Percentiles rank a stretch among this genome's conserved stretches.
Evolutionary conservation across 1,284 basidiomycete genomes (phyloP).

Genomic region (Ceratobasidium sp.): DNA sequence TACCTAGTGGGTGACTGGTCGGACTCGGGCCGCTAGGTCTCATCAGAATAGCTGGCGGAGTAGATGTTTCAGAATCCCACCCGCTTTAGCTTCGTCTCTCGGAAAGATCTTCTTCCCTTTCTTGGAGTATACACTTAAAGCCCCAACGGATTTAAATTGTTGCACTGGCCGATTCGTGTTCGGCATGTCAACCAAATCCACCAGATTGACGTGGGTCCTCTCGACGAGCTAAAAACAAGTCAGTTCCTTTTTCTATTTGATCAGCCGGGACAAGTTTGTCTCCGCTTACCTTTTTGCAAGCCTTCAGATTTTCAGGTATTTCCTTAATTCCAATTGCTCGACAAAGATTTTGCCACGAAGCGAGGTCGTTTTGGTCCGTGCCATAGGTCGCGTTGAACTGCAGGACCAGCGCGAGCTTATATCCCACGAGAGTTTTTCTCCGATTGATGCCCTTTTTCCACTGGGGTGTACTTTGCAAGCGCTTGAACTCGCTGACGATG

Average conservation of each 20-base stretch:
- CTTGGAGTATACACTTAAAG: conserved; percentile 8
- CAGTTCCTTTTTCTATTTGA: not conserved
- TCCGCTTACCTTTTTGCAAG: conserved; percentile 8
- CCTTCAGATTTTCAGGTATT: not conserved
- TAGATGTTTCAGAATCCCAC: conserved; percentile 15
- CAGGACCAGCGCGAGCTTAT: conserved; percentile 1
- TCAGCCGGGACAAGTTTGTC: no score
- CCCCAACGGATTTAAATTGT: not conserved
- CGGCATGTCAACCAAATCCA: conserved; percentile 22
- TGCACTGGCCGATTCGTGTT: not conserved
- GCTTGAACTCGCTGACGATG: conserved; percentile 3
- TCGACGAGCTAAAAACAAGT: not conserved
- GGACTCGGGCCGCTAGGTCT: not conserved
- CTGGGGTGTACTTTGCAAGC: not conserved
- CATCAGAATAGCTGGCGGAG: not conserved
- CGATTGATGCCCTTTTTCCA: not conserved
- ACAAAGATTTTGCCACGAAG: conserved; percentile 33
- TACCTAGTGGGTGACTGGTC: no score
- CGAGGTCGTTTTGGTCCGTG: conserved; percentile 23
- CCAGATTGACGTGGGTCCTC: conserved; percentile 6
- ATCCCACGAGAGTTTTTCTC: not conserved
- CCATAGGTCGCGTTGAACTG: conserved; percentile 31
- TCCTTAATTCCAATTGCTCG: not conserved
- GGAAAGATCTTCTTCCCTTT: conserved; percentile 14
- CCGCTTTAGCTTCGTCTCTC: conserved; percentile 3